Base-by-base conservation (phyloP, 495 filamentous ascomycete genomes). In the Podospora pseudocomata region DNA sequence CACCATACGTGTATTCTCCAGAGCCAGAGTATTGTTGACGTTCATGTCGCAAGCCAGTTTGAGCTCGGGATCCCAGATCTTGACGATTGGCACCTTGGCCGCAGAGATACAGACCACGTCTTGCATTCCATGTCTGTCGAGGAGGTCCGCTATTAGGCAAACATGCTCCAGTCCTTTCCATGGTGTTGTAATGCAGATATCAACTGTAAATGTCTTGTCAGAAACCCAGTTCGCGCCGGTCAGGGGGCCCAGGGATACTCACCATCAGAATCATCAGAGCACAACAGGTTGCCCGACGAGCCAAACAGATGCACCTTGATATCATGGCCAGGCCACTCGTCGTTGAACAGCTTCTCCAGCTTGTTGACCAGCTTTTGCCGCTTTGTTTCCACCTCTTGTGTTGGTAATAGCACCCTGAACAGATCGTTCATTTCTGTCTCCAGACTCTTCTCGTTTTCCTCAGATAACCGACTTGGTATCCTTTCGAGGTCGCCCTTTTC, bases 1-100 rank as follows among this genome's bases (percentile, higher is more conserved):
- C 72, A 99, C 93, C 95, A 99, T 97, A 15, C 93, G 89, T 27
- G 95, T 99, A 74, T 99, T 99, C 76, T 97, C 94, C 69, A 99
- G 80, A 0, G 95, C 95, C 59, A 94, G 71, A 2, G 94, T 94
- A 70, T 97, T 99, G 80, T 99, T 99, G 80, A 98, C 93, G 67
- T 98, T 99, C 90, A 99, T 95, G 76, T 99, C 95, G 72, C 93
- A 97, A n/a, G 93, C 91, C 67, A 99, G 82, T 53, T 87, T 80
- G 27, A 97, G 84, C 77, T 97, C 93, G 0, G 95, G 96, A 75
- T 99, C 95, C 94, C 94, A 98, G 60, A 97, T 94, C 80, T 98
- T 99, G 64, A 99, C 95, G 70, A 99, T 99, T 11, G 96, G 94
- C 18, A 99, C 96, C 77, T 97, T 97, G 16, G 95, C 95, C 54